Evolutionary conservation across 768 basidiomycete species (phyloP).

Genomic region (Podaxis sp.): DNA sequence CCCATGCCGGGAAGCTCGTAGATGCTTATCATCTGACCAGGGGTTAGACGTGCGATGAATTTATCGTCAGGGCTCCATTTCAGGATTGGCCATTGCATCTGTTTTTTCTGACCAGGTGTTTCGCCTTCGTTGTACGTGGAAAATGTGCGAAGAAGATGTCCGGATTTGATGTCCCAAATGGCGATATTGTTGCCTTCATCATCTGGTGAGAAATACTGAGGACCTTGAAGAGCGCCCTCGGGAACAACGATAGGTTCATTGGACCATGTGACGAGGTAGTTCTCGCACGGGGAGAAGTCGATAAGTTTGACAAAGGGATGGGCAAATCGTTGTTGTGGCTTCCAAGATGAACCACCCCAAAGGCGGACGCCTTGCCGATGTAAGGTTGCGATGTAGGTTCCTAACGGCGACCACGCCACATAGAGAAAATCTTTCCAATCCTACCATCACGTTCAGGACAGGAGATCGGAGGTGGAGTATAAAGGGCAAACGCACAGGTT

Average conservation of each 20-base stretch:
- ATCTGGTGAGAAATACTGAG: slow-evolving; percentile 84
- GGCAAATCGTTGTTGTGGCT: slow-evolving; percentile 85
- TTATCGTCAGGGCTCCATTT: slow-evolving; percentile 99
- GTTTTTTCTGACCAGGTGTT: slow-evolving; percentile 61
- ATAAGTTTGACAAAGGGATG: slow-evolving; percentile 95
- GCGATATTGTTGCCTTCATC: slow-evolving; percentile 97
- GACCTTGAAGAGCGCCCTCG: slow-evolving; percentile 77
- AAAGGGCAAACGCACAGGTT: slow-evolving; percentile 55
- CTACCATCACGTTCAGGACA: slow-evolving; percentile 33
- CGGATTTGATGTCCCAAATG: slow-evolving; percentile 98
- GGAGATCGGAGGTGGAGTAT: slow-evolving; percentile 16
- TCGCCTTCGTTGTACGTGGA: slow-evolving; percentile 63
- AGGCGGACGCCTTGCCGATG: slow-evolving; percentile 94
- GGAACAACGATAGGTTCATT: slow-evolving; percentile 89
- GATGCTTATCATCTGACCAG: slow-evolving; percentile 92
- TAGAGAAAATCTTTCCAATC: slow-evolving; percentile 96
- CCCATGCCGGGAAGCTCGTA: slow-evolving; percentile 95
- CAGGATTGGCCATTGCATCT: slow-evolving; percentile 91
- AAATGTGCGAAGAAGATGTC: slow-evolving; percentile 90
- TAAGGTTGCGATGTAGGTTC: slow-evolving; percentile 92
- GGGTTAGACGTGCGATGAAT: slow-evolving; percentile 86
- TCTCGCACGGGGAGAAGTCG: slow-evolving; percentile 96
- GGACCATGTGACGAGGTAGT: slow-evolving; percentile 97
- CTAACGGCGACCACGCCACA: slow-evolving; percentile 94
- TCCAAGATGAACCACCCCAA: slow-evolving; percentile 94